phyloP scores from a whole-genome alignment of 2,329 filamentous ascomycete genomes.

The Neonectria magnoliae region DNA sequence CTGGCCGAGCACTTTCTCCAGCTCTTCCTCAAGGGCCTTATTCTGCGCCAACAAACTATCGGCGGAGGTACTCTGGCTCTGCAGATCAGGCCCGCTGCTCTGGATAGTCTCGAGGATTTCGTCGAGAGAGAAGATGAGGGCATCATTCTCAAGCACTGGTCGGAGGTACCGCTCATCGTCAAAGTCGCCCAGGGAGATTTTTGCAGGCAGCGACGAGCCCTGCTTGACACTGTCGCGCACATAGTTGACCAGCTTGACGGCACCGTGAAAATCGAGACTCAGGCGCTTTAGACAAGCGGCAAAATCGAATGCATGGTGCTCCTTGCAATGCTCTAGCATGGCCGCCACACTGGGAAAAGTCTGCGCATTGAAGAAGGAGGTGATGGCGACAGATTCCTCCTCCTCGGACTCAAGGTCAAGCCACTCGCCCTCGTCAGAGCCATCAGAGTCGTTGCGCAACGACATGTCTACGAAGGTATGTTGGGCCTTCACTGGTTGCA shows the following conservation, averaged over 20 bases:
- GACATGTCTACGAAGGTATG: constrained; percentile 39
- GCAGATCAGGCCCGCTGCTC: constrained; percentile 57
- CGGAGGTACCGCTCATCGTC: constrained; percentile 84
- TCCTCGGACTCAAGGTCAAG: constrained; percentile 70
- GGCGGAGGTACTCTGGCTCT: constrained; percentile 40
- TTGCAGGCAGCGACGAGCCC: constrained; percentile 59
- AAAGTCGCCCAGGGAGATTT: constrained; percentile 71
- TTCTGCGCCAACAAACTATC: constrained; percentile 60
- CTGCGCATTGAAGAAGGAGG: constrained; percentile 74
- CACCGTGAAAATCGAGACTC: constrained; percentile 76
- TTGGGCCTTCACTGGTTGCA: constrained; percentile 49
- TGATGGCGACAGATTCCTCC: constrained; percentile 68
- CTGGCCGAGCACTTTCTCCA: constrained; percentile 67
- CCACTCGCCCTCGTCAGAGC: constrained; percentile 60
- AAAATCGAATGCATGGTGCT: constrained; percentile 74
- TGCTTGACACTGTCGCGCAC: constrained; percentile 60
- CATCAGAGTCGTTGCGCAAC: constrained; percentile 39
- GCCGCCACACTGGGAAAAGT: constrained; percentile 70
- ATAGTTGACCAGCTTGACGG: constrained; percentile 80
- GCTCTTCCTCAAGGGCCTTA: constrained; percentile 67
- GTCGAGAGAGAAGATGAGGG: constrained; percentile 86
- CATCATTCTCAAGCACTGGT: constrained; percentile 88
- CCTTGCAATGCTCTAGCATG: constrained; percentile 76
- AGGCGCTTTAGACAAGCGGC: constrained; percentile 65
- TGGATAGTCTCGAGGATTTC: constrained; percentile 64